phyloP scores from a whole-genome alignment of 768 basidiomycete genomes.

The Auricularia sp. region DNA sequence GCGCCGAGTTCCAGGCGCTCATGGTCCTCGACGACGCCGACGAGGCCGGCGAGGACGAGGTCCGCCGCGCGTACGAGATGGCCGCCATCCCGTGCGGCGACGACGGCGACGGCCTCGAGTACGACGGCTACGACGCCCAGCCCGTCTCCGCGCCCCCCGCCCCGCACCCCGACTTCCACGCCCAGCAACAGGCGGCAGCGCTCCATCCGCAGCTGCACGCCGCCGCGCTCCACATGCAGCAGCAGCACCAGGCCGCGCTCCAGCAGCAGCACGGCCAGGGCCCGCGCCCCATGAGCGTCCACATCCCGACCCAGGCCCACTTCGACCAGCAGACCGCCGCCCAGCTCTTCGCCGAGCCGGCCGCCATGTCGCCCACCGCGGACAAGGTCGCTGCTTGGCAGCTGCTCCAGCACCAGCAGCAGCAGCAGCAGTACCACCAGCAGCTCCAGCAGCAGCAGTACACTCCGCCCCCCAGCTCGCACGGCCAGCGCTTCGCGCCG shows the following conservation, averaged over 20 bases:
- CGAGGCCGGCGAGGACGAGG: slow-evolving; percentile 15
- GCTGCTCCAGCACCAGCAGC: slow-evolving; percentile 2
- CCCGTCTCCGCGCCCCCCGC: neutral
- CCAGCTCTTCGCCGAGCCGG: neutral
- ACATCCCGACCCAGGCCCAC: neutral
- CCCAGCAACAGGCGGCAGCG: neutral
- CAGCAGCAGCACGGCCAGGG: neutral
- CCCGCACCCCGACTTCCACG: neutral
- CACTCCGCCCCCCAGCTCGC: neutral
- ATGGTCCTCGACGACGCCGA: slow-evolving; percentile 14
- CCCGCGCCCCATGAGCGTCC: neutral
- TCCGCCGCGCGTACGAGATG: slow-evolving; percentile 11
- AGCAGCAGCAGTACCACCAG: slow-evolving; percentile 1
- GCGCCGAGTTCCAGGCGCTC: slow-evolving; percentile 48
- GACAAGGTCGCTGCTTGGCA: neutral
- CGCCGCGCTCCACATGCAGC: neutral
- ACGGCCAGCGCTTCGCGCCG: neutral
- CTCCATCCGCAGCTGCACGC: neutral
- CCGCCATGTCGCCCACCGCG: neutral
- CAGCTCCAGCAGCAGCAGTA: neutral
- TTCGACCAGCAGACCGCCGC: neutral
- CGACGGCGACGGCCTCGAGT: slow-evolving; percentile 6
- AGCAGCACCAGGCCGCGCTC: slow-evolving; percentile 1
- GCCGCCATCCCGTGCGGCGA: slow-evolving; percentile 1
- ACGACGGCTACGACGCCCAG: slow-evolving; percentile 2